Percentiles rank a stretch among this genome's conserved stretches.
phyloP scores from a whole-genome alignment of 2,329 filamentous ascomycete species.

The Penicillium janthinellum region DNA sequence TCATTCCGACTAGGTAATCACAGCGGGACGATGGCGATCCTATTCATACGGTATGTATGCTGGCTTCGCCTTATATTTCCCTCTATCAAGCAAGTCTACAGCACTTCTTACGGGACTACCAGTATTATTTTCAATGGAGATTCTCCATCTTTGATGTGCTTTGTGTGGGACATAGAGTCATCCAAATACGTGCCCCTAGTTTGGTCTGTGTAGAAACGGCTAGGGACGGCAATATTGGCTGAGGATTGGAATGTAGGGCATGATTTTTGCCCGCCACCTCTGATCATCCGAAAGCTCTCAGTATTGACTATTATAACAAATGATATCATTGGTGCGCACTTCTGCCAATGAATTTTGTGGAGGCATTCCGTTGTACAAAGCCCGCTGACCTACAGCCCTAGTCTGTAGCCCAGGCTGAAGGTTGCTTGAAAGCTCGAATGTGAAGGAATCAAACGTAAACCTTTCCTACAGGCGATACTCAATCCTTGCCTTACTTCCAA shows the following conservation, averaged over 20 bases:
- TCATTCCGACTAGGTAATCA: not conserved
- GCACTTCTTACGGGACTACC: not conserved
- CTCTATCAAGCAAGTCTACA: not conserved
- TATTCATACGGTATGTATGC: not conserved
- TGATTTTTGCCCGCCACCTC: not conserved
- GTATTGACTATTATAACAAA: not conserved
- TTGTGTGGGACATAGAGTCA: slow-evolving; percentile 20
- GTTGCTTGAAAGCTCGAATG: not conserved
- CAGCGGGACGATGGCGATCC: not conserved
- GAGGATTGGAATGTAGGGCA: slow-evolving; percentile 25
- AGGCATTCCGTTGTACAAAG: not conserved
- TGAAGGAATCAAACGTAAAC: too few species aligned
- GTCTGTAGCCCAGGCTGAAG: not conserved
- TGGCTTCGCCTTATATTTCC: not conserved
- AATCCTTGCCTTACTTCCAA: too few species aligned
- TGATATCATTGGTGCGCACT: not conserved
- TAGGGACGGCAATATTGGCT: slow-evolving; percentile 15
- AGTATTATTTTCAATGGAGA: not conserved
- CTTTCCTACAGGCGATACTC: too few species aligned
- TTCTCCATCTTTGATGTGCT: slow-evolving; percentile 22
- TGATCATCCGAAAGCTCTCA: not conserved
- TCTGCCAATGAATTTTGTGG: not conserved
- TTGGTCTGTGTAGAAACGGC: slow-evolving; percentile 12
- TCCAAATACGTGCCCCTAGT: slow-evolving; percentile 7
- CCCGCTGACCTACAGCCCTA: not conserved